phyloP scores from a whole-genome alignment of 2,329 filamentous ascomycete species.

The Atkinsonella texensis region DNA sequence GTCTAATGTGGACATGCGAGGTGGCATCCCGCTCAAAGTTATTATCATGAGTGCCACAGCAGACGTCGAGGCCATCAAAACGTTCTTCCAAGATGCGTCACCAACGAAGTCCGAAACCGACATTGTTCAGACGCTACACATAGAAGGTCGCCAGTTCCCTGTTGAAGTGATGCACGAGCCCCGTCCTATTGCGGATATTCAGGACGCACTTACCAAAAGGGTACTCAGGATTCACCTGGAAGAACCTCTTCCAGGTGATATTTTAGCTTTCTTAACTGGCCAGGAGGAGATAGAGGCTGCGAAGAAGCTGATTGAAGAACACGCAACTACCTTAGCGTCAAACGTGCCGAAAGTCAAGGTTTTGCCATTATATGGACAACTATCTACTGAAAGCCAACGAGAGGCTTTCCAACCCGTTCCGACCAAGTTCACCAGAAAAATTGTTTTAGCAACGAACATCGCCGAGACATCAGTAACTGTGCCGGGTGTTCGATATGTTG shows the following conservation, averaged over 20 bases:
- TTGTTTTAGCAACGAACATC: slow-evolving; percentile 91
- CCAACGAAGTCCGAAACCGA: slow-evolving; percentile 7
- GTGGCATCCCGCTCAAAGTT: slow-evolving; percentile 69
- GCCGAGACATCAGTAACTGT: slow-evolving; percentile 98
- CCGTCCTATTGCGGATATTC: slow-evolving; percentile 65
- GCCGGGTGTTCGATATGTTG: slow-evolving; percentile 78
- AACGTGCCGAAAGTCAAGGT: slow-evolving; percentile 62
- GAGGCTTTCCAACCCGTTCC: slow-evolving; percentile 69
- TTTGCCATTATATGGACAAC: slow-evolving; percentile 77
- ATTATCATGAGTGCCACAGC: slow-evolving; percentile 96
- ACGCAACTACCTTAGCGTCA: slow-evolving; percentile 57
- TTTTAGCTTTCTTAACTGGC: slow-evolving; percentile 83
- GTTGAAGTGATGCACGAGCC: slow-evolving; percentile 68
- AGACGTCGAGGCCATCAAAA: slow-evolving; percentile 65
- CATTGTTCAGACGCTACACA: slow-evolving; percentile 40
- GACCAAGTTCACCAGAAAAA: slow-evolving; percentile 64
- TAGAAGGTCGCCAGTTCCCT: slow-evolving; percentile 78
- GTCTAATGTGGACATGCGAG: slow-evolving; percentile 49
- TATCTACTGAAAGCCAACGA: slow-evolving; percentile 78
- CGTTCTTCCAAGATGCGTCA: slow-evolving; percentile 51
- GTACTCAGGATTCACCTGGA: slow-evolving; percentile 81
- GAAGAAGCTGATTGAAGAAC: slow-evolving; percentile 70
- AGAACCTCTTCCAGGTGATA: slow-evolving; percentile 85
- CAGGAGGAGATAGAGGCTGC: slow-evolving; percentile 85
- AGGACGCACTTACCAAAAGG: slow-evolving; percentile 67